Evolutionary conservation across 805 yeast species (phyloP).

Genomic region (Spencermartinsiella europaea): DNA sequence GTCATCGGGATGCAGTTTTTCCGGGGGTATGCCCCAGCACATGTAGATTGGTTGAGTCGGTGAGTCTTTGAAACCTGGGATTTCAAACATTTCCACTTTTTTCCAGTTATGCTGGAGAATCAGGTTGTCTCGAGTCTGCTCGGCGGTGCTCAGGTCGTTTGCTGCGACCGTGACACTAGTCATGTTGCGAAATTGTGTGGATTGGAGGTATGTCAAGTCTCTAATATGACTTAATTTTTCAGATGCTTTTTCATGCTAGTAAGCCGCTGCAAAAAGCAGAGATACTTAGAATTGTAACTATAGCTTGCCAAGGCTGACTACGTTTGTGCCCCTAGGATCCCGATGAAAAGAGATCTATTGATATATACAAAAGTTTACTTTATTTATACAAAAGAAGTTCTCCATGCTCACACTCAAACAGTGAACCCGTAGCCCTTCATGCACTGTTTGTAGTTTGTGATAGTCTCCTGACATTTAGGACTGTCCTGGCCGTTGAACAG

Average conservation of each 20-base stretch:
- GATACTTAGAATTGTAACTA: too few species aligned
- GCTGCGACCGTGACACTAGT: too few species aligned
- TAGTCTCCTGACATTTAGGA: constrained; percentile 70
- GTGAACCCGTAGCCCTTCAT: constrained; percentile 87
- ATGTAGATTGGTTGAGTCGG: constrained; percentile 10
- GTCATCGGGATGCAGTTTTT: constrained; percentile 33
- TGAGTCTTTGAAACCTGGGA: constrained; percentile 6
- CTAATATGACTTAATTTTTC: too few species aligned
- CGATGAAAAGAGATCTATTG: too few species aligned
- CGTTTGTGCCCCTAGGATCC: too few species aligned
- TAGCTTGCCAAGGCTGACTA: too few species aligned
- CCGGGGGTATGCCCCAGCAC: constrained; percentile 32
- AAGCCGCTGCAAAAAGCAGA: too few species aligned
- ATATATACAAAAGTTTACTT: too few species aligned
- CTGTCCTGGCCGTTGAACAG: constrained; percentile 77
- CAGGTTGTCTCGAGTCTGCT: constrained; percentile 28
- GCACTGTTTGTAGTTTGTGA: constrained; percentile 71
- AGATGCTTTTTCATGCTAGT: too few species aligned
- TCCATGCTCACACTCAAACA: too few species aligned
- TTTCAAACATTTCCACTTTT: constrained; percentile 19
- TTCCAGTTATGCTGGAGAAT: constrained; percentile 37
- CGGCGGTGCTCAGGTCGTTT: constrained; percentile 8
- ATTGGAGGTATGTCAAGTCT: too few species aligned
- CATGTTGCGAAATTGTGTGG: not conserved
- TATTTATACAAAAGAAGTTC: too few species aligned